Base-by-base conservation (phyloP, 495 filamentous ascomycete genomes). In the Letharia columbiana region DNA sequence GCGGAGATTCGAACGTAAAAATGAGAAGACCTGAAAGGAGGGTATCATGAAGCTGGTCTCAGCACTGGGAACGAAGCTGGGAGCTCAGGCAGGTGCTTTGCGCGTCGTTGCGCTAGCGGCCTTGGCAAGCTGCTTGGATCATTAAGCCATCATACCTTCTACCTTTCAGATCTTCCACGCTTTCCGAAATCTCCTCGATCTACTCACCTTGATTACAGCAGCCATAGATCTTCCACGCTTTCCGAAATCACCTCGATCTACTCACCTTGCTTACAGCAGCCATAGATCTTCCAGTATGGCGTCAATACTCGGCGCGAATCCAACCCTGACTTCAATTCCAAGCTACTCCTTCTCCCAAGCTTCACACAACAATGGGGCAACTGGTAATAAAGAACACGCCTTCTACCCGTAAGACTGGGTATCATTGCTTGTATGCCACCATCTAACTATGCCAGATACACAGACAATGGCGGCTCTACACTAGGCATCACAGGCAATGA, bases 391-490 rank as follows among this genome's bases (percentile, higher is more conserved):
- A 74, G 79, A 96, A 77, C 93, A 97, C 78, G 83, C 86, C 70
- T 98, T 98, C 79, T 92, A 97, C 76, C 94, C 94, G 94, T 97
- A 84, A 74, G 84, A 60, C 58, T 63, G 56, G 61, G 54, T 64
- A 47, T 62, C 15, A 35, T 60, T 57, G 42, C 63, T 23, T 31
- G 42, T 68, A 62, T 57, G 11, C 8, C 49, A 40, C 6, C 60
- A 10, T 17, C 20, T 60, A 31, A 67, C 42, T 4, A 49, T 7
- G 69, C 64, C 74, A 95, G 90, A 69, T 98, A 98, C 73, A 92
- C 94, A 70, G 94, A 98, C 79, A 98, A 98, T 73, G 94, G 94
- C 68, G 94, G 94, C 70, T 95, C 91, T 61, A 97, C 94, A 40
- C 85, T 98, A 66, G 94, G 94, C 73, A 98, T 98, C 76, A 86